Percentiles rank a stretch among this genome's conserved stretches.
Evolutionary conservation across 495 filamentous ascomycete genomes (phyloP).

Genomic region (Daldinia loculata): DNA sequence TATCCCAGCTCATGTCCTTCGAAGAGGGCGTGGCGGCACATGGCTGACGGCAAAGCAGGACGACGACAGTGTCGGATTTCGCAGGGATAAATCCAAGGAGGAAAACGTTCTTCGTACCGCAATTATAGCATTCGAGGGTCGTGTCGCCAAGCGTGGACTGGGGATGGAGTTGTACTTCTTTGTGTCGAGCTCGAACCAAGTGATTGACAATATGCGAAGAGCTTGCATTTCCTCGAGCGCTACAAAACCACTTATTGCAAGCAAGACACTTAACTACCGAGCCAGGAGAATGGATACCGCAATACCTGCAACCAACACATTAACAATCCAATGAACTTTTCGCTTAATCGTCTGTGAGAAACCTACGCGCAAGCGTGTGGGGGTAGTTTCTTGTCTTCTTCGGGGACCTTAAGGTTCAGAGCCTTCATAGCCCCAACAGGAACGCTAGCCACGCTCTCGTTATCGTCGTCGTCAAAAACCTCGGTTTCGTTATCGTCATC

Average conservation of each 20-base stretch:
- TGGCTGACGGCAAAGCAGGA: slow-evolving; percentile 94
- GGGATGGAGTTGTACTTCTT: slow-evolving; percentile 97
- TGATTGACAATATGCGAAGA: slow-evolving; percentile 99
- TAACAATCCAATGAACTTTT: slow-evolving; percentile 25
- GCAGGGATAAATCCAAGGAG: slow-evolving; percentile 99
- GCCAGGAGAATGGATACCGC: slow-evolving; percentile 93
- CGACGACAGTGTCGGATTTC: slow-evolving; percentile 97
- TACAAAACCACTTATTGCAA: slow-evolving; percentile 99
- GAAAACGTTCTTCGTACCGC: slow-evolving; percentile 98
- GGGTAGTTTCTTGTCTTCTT: slow-evolving; percentile 92
- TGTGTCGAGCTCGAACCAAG: slow-evolving; percentile 94
- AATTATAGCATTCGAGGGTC: slow-evolving; percentile 98
- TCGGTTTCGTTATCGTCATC: slow-evolving; percentile 92
- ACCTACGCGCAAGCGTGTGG: slow-evolving; percentile 96
- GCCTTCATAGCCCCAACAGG: slow-evolving; percentile 77
- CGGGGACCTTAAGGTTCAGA: slow-evolving; percentile 67
- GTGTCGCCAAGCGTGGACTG: slow-evolving; percentile 96
- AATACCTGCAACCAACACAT: slow-evolving; percentile 70
- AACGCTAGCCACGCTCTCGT: slow-evolving; percentile 89
- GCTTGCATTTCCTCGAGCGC: slow-evolving; percentile 93
- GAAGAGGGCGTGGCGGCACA: slow-evolving; percentile 93
- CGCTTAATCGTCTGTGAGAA: neutral
- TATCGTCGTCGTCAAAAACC: slow-evolving; percentile 86
- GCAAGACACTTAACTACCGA: slow-evolving; percentile 95
- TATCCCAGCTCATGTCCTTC: slow-evolving; percentile 99